Evolutionary conservation across 805 yeast species (phyloP).

Genomic region (Hanseniaspora nectarophila): DNA sequence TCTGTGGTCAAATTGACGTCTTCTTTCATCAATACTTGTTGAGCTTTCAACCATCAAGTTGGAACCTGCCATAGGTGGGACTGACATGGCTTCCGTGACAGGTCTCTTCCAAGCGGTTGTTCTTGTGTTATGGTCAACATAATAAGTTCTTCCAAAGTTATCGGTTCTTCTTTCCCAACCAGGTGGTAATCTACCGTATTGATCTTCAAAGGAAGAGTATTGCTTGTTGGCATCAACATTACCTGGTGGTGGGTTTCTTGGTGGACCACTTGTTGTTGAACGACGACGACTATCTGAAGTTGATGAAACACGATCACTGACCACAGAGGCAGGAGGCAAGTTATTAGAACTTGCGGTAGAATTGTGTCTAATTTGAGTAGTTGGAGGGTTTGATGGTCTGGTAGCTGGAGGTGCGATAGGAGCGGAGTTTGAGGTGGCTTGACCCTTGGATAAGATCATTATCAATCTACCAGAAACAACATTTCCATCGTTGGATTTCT

Average conservation of each 20-base stretch:
- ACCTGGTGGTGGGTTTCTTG: constrained; percentile 18
- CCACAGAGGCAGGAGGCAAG: too few relatives aligned
- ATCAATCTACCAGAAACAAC: constrained; percentile 90
- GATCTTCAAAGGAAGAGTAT: constrained; percentile 91
- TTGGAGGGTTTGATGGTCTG: neutral
- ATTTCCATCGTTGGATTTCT: constrained; percentile 79
- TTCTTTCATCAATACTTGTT: constrained; percentile 68
- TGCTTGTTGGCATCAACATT: constrained; percentile 37
- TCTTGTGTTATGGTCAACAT: constrained; percentile 94
- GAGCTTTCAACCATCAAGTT: constrained; percentile 36
- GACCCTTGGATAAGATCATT: constrained; percentile 44
- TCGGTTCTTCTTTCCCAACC: constrained; percentile 99
- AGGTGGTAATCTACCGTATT: constrained; percentile 87
- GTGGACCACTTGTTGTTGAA: constrained; percentile 18
- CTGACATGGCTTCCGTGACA: constrained; percentile 65
- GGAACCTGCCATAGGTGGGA: constrained; percentile 28
- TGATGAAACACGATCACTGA: neutral
- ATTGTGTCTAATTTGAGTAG: neutral
- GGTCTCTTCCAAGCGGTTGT: constrained; percentile 99
- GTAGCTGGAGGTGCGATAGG: neutral
- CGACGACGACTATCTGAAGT: constrained; percentile 14
- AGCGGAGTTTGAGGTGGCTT: neutral
- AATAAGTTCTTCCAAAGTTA: constrained; percentile 91
- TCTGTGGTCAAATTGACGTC: constrained; percentile 82
- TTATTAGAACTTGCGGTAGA: neutral